phyloP scores from a whole-genome alignment of 2,329 filamentous ascomycete genomes.

The Fusarium euwallaceae region DNA sequence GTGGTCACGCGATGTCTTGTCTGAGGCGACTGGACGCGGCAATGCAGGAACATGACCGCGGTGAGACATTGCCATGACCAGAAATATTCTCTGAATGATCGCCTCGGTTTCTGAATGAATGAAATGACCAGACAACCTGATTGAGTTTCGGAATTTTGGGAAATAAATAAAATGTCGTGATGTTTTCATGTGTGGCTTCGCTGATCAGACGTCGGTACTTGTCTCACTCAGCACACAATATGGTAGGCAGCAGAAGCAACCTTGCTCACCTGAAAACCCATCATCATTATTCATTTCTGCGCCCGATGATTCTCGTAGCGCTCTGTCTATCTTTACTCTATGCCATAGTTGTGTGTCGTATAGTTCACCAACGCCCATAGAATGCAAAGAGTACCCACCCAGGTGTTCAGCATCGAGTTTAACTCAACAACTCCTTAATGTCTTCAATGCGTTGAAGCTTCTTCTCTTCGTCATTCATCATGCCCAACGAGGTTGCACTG shows the following conservation, averaged over 20 bases:
- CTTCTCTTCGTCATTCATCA: conserved; percentile 96
- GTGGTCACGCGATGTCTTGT: conserved; percentile 31
- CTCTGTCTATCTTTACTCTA: conserved; percentile 18
- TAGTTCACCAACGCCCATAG: conserved; percentile 30
- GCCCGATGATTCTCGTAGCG: conserved; percentile 15
- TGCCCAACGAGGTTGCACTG: conserved; percentile 92
- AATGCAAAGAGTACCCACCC: conserved; percentile 17
- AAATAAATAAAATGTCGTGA: conserved; percentile 26
- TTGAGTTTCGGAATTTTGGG: conserved; percentile 11
- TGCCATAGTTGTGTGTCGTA: conserved; percentile 22
- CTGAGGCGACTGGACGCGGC: conserved; percentile 11
- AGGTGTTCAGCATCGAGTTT: conserved; percentile 24
- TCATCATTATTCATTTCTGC: conserved; percentile 21
- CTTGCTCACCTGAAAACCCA: conserved; percentile 18
- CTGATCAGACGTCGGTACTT: conserved; percentile 31
- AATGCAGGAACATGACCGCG: conserved; percentile 42
- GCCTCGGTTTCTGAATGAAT: background rate
- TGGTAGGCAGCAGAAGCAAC: conserved; percentile 24
- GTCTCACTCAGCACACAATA: conserved; percentile 16
- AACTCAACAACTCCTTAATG: conserved; percentile 88
- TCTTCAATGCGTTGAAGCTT: conserved; percentile 91
- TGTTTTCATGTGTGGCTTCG: conserved; percentile 37
- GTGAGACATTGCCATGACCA: conserved; percentile 37
- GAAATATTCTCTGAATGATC: conserved; percentile 31
- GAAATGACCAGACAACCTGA: conserved; percentile 33